These are phyloP conservation scores for Chlamydomonas applanata DNA, from an alignment of 139 green algal genomes.

Conservation along the genomic window DNA sequence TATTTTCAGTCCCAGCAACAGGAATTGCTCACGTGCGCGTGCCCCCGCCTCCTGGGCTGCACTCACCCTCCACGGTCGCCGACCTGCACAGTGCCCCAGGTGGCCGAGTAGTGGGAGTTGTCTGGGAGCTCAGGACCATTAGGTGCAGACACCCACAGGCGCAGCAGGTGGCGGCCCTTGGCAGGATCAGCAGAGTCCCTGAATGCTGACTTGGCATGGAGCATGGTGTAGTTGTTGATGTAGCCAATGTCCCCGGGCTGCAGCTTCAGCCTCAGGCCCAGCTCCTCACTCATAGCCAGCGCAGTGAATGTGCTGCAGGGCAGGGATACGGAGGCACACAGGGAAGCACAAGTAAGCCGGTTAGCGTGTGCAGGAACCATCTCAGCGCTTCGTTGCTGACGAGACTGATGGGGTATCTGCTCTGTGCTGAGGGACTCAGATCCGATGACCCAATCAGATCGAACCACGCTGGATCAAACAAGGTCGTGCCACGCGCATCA, in stretches of 20 bases:
- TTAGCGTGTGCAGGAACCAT: too few species aligned
- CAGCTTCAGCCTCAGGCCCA: slow-evolving; percentile 45
- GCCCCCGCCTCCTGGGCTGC: too few species aligned
- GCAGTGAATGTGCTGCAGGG: slow-evolving; percentile 27
- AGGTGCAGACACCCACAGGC: slow-evolving; percentile 54
- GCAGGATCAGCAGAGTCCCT: slow-evolving; percentile 34
- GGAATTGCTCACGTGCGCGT: too few species aligned
- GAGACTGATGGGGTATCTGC: too few species aligned
- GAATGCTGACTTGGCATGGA: slow-evolving; percentile 51
- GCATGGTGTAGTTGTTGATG: slow-evolving; percentile 47
- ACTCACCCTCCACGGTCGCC: slow-evolving; percentile 7
- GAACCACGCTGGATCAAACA: neutral
- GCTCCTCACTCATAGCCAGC: slow-evolving; percentile 35
- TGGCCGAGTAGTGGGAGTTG: neutral
- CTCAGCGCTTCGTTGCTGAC: too few species aligned
- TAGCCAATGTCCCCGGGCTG: slow-evolving; percentile 53
- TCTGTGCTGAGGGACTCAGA: neutral
- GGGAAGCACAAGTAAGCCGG: neutral
- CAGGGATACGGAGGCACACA: neutral
- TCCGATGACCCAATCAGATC: neutral
- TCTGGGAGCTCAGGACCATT: slow-evolving; percentile 13
- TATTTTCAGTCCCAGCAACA: too few species aligned
- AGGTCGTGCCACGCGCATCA: too few species aligned
- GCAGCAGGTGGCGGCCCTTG: slow-evolving; percentile 57
- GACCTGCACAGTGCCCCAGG: slow-evolving; percentile 8